These are phyloP conservation scores for Pharus latifolius DNA, from an alignment of 176 grass and related monocot species.

Conservation along the genomic window DNA sequence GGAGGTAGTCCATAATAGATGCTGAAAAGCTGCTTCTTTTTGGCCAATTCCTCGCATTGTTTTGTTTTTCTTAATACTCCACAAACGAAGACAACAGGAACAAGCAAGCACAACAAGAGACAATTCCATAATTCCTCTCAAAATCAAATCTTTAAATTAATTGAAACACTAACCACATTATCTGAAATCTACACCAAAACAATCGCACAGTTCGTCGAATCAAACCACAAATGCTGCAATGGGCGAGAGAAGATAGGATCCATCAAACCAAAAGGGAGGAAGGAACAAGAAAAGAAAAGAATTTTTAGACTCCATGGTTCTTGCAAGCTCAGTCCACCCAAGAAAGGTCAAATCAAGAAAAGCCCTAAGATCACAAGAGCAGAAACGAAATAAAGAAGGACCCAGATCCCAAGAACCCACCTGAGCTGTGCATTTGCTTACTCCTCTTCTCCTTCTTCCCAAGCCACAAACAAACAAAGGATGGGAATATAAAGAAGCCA, in stretches of 20 bases:
- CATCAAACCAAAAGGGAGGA: too few species aligned
- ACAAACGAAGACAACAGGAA: neutral
- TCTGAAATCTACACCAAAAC: neutral
- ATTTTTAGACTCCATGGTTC: neutral
- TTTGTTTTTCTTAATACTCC: too few species aligned
- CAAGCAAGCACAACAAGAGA: neutral
- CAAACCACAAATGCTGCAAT: too few species aligned
- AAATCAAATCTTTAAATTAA: neutral
- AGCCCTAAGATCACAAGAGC: neutral
- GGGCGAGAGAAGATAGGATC: neutral
- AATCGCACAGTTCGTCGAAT: neutral
- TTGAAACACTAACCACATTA: neutral
- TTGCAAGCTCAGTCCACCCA: neutral
- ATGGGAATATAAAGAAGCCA: constrained; percentile 41
- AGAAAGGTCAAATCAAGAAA: constrained; percentile 14
- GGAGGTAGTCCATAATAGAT: constrained; percentile 29
- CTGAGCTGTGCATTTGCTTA: constrained; percentile 26
- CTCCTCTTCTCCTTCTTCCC: neutral
- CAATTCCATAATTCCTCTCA: constrained; percentile 20
- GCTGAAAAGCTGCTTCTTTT: constrained; percentile 26
- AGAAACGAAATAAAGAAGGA: constrained; percentile 9
- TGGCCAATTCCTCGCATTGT: constrained; percentile 17
- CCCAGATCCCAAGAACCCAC: constrained; percentile 39
- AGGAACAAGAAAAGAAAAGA: neutral
- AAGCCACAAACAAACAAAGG: constrained; percentile 28